Evolutionary conservation across 495 filamentous ascomycete species (phyloP), one percentile per base, ranked within the genome.

Genomic region (Podospora comata): DNA sequence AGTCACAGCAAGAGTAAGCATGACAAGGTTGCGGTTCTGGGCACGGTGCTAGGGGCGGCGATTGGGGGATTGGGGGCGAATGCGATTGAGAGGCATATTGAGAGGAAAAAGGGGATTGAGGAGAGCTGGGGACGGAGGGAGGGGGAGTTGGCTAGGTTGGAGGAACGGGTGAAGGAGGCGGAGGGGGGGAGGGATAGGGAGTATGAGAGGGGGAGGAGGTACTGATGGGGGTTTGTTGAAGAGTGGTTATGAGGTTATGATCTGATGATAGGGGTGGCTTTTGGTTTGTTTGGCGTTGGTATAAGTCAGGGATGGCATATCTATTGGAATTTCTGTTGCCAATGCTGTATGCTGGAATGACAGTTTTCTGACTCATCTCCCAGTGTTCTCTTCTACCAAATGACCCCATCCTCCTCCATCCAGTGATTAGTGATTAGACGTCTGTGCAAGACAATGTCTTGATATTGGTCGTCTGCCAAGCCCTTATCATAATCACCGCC

Each of bases 61-160:
- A 78, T 83, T 6, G 82, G 80, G 5, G 82, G 80, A 65, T 65
- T 84, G 44, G 79, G 80, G 1, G 81, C 80, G 20, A 84, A 84
- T 68, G 81, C 79, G 15, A 72, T 84, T 56, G 81, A 81, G 77
- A 79, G 78, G 72, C 68, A 74, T 65, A 57, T 83, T 32, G 80
- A 83, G 48, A 23, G 20, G 67, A 34, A 30, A 9, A 60, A 58
- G 26, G 53, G 61, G 58, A 20, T 62, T 58, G 60, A 56, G 34
- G 23, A 56, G 55, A 55, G 27, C 9, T 55, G 32, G 69, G 28
- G 62, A n/a, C 28, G 34, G 68, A 57, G 57, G 56, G 19, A 55
- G 65, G 64, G 7, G 20, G 16, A 13, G 56, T 23, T 19, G 26
- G 13, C 19, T 20, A 39, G 48, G 56, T 28, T 60, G 23, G 58